Base-by-base conservation (phyloP, 371 early-diverging fungal species). In the Nosema muscidifuracis region DNA sequence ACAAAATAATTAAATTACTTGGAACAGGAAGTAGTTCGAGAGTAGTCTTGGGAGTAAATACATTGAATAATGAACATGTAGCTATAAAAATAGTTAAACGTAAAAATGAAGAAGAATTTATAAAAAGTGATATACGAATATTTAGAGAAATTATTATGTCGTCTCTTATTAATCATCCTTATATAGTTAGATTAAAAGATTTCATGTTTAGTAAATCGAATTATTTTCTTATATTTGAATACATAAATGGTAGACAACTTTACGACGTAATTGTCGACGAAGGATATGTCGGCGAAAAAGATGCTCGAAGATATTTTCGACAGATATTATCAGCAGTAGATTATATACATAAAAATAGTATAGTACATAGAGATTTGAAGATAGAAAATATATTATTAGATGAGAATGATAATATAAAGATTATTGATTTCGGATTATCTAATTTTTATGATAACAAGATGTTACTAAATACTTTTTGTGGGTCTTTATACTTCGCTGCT, bases 1-100 rank as follows among this genome's bases (percentile, higher is more conserved):
- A 91, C 76, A 87, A 87, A 62, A 84, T 97, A 51, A 85, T 89
- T 55, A 92, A 89, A 77, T 90, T 91, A 0, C 81, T 97, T 26
- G 99, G 97, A 10, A 90, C 90, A 44, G 99, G 99, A 4, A 90
- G 91, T 53, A 94, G 93, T 89, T 92, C 94, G 56, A 92, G 92
- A 81, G 99, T 98, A 57, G 92, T 94, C 76, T 83, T 94, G 43
- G 96, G 90, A 18, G 84, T 90, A 15, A 89, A 93, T 78, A 87
- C 87, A 42, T 82, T 88, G 51, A 90, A 88, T n/a, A 89, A 88
- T 24, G 89, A 90, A 73, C 89, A 89, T 85, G 95, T 93, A 81
- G 84, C 84, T 40, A 77, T 82, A 62, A 83, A 83, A 73, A 73
- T 84, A 69, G 61, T 83, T 33, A 56, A 65, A 65, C 50, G 77